These are phyloP conservation scores for Penicillium paradoxum DNA, from an alignment of 495 filamentous ascomycete species.

Conservation along the genomic window DNA sequence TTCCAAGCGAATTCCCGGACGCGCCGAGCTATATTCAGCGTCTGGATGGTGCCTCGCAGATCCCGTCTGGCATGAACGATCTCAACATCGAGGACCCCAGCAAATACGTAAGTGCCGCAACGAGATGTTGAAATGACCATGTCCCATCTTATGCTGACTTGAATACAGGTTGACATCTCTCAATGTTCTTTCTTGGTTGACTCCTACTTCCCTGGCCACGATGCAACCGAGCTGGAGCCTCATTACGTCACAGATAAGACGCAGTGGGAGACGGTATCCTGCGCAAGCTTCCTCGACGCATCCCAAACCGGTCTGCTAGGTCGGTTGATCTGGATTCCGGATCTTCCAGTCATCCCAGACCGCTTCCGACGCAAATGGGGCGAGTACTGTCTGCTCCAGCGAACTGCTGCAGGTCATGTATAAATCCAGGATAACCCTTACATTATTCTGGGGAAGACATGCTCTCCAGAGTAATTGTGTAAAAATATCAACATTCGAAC, in stretches of 20 bases:
- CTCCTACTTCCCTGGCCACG: slow-evolving; percentile 64
- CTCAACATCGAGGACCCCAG: slow-evolving; percentile 77
- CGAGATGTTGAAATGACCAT: too few species aligned
- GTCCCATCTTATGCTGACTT: slow-evolving; percentile 5
- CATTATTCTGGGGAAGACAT: not conserved
- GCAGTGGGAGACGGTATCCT: slow-evolving; percentile 70
- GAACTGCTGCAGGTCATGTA: slow-evolving; percentile 17
- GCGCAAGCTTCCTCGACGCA: slow-evolving; percentile 76
- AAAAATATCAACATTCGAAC: not conserved
- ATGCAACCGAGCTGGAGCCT: slow-evolving; percentile 59
- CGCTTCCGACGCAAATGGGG: slow-evolving; percentile 71
- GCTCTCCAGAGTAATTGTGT: not conserved
- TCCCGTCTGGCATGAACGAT: slow-evolving; percentile 87
- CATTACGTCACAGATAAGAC: slow-evolving; percentile 63
- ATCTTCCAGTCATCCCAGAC: slow-evolving; percentile 63
- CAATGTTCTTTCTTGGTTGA: slow-evolving; percentile 84
- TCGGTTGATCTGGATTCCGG: slow-evolving; percentile 81
- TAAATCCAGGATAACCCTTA: slow-evolving; percentile 2
- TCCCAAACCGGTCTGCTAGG: slow-evolving; percentile 65
- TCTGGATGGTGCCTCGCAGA: slow-evolving; percentile 72
- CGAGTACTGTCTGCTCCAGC: slow-evolving; percentile 71
- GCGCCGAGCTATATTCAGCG: slow-evolving; percentile 55
- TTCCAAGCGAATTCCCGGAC: slow-evolving; percentile 87
- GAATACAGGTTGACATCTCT: slow-evolving; percentile 56
- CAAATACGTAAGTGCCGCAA: slow-evolving; percentile 67